Evolutionary conservation across 352 stramenopile genomes (phyloP).

Genomic region (Phytophthora agathidicida): DNA sequence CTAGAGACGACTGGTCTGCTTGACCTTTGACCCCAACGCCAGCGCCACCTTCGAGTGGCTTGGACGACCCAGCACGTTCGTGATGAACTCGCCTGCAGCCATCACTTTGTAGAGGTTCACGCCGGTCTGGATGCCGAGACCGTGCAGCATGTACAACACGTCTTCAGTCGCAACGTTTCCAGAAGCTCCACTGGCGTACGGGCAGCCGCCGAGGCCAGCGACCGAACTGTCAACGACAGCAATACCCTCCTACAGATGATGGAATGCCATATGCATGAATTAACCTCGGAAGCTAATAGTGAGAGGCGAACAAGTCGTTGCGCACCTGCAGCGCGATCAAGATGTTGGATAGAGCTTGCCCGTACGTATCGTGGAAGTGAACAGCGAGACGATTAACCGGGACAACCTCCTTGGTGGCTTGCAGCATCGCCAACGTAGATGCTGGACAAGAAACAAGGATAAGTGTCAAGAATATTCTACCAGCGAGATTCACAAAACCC

Average conservation of each 20-base stretch:
- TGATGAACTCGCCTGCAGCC: constrained; percentile 91
- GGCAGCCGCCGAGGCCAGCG: constrained; percentile 95
- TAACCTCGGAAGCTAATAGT: neutral
- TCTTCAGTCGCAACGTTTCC: constrained; percentile 98
- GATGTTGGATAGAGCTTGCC: constrained; percentile 96
- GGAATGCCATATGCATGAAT: neutral
- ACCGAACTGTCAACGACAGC: constrained; percentile 95
- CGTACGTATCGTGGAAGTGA: constrained; percentile 98
- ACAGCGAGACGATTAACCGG: constrained; percentile 91
- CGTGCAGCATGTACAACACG: constrained; percentile 97
- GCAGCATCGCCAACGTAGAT: constrained; percentile 85
- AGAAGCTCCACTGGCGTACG: constrained; percentile 95
- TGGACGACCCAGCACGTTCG: constrained; percentile 64
- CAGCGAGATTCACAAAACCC: neutral
- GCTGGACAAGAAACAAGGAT: constrained; percentile 36
- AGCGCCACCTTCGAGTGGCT: constrained; percentile 91
- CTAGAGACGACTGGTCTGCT: constrained; percentile 52
- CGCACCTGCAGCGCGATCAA: constrained; percentile 86
- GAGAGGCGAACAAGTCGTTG: neutral
- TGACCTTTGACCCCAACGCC: constrained; percentile 50
- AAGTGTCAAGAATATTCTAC: neutral
- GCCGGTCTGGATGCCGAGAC: constrained; percentile 94
- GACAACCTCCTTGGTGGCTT: constrained; percentile 76
- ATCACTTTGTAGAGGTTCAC: constrained; percentile 95
- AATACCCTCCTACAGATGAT: constrained; percentile 83